phyloP scores from a whole-genome alignment of 1,284 basidiomycete genomes.

The Leucoagaricus sp. region DNA sequence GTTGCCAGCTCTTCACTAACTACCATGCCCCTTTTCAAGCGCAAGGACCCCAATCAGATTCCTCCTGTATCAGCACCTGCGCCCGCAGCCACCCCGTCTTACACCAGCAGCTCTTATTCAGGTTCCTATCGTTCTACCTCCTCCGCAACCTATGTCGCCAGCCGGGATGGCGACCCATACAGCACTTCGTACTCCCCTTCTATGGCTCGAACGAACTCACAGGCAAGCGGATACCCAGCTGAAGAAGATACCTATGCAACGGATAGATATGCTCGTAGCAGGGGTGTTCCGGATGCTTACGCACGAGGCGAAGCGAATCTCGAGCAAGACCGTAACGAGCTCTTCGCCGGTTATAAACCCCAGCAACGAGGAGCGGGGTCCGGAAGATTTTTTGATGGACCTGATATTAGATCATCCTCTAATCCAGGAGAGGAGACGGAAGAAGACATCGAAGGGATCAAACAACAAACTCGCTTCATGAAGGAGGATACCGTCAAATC shows the following conservation, averaged over 20 bases:
- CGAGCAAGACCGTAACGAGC: constrained; percentile 71
- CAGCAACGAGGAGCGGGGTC: constrained; percentile 48
- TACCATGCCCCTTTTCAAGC: constrained; percentile 77
- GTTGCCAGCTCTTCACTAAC: constrained; percentile 10
- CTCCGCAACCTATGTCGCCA: constrained; percentile 58
- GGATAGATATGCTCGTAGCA: constrained; percentile 27
- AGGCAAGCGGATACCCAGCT: constrained; percentile 13
- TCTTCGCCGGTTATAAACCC: constrained; percentile 74
- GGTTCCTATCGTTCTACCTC: constrained; percentile 55
- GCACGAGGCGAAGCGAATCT: constrained; percentile 57
- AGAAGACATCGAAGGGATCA: constrained; percentile 96
- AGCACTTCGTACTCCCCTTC: constrained; percentile 23
- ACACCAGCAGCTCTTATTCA: constrained; percentile 32
- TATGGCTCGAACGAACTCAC: constrained; percentile 19
- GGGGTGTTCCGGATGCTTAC: constrained; percentile 62
- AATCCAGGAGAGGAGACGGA: constrained; percentile 82
- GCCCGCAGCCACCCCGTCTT: constrained; percentile 17
- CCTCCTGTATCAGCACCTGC: constrained; percentile 56
- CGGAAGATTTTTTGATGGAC: constrained; percentile 69
- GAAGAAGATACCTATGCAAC: not conserved
- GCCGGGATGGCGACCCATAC: constrained; percentile 64
- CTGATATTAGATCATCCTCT: constrained; percentile 45
- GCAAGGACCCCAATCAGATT: constrained; percentile 69
- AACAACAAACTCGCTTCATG: constrained; percentile 85
- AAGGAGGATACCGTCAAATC: constrained; percentile 95